Percentiles rank a stretch among this genome's conserved stretches.
Conservation (phyloP, 2,329 filamentous ascomycete genomes). For the Beauveria sp. region DNA sequence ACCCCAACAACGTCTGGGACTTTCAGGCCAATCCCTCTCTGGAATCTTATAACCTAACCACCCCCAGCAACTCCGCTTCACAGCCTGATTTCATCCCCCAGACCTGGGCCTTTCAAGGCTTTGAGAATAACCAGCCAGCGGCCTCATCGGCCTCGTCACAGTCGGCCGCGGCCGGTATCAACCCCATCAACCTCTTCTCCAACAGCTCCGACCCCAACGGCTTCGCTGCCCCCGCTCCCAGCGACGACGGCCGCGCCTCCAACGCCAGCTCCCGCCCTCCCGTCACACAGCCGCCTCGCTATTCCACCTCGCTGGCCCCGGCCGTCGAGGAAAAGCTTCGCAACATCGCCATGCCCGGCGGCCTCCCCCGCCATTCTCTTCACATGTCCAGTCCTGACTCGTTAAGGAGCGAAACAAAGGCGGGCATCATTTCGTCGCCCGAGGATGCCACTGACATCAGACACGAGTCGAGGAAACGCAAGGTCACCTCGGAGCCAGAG, state of each 20-base stretch:
- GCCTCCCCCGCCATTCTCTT: constrained; percentile 52
- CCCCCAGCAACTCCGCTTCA: constrained; percentile 27
- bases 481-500: constrained; percentile 51
- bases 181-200: constrained; percentile 18
- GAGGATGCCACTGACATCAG: constrained; percentile 40
- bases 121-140: constrained; percentile 24
- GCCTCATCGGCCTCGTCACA: not conserved
- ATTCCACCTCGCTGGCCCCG: constrained; percentile 36
- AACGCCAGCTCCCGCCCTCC: not conserved
- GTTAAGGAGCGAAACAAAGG: constrained; percentile 38
- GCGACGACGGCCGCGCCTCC: constrained; percentile 17
- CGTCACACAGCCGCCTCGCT: not conserved
- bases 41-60: constrained; percentile 34
- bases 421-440: constrained; percentile 50
- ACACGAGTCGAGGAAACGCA: constrained; percentile 56
- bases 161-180: constrained; percentile 24
- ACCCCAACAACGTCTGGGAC: constrained; percentile 30
- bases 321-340: constrained; percentile 54
- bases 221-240: constrained; percentile 22
- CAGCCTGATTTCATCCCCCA: constrained; percentile 25
- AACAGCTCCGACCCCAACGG: constrained; percentile 22
- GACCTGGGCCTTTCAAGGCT: constrained; percentile 28
- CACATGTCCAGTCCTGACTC: constrained; percentile 52
- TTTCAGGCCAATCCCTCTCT: constrained; percentile 42
- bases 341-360: constrained; percentile 57